Base-by-base conservation (phyloP, 192 early-diverging fungal genomes). In the Physocladia obscura region DNA sequence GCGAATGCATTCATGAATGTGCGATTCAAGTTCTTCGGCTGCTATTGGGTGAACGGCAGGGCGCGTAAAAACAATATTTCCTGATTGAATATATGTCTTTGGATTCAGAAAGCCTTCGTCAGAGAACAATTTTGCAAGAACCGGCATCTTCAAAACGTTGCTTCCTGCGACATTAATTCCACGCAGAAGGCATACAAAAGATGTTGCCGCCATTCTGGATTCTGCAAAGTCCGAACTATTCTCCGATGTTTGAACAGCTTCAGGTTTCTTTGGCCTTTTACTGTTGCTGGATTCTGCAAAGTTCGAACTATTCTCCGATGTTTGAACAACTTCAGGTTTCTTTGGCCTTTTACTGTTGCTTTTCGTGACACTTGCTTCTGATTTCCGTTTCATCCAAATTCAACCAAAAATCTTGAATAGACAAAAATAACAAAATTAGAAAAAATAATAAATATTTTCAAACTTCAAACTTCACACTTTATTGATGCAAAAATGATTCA, bases 1-100 rank as follows among this genome's bases (percentile, higher is more conserved):
- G 6, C 34, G 22, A 52, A 65, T 52, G 4, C 4, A 4, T 8
- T 19, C 11, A 21, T 19, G 11, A 3, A 65, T 13, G 26, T 49
- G 49, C 8, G 21, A 17, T 6, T 13, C 13, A 8, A 65, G 31
- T 32, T 36, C 5, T 3, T 21, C 24, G 15, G 30, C 6, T 0
- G 63, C 24, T 8, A 44, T n/a, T 8, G 40, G 40, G 32, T 65
- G 63, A n/a, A 4, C 26, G 11, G n/a, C 37, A 6, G 63, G 63
- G n/a, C 30, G 49, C 13, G n/a, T 19, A 44, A 65, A 65, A n/a
- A 65, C 63, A n/a, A 52, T 49, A 34, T 65, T 65, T 31, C 63
- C 63, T 24, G 49, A 52, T 36, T 65, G 63, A 26, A 65, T 65
- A 31, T 65, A 65, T n/a, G 63, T 65, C 31, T 49, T 32, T 5